phyloP scores from a whole-genome alignment of 768 basidiomycete species.

The Clavaria fumosa region DNA sequence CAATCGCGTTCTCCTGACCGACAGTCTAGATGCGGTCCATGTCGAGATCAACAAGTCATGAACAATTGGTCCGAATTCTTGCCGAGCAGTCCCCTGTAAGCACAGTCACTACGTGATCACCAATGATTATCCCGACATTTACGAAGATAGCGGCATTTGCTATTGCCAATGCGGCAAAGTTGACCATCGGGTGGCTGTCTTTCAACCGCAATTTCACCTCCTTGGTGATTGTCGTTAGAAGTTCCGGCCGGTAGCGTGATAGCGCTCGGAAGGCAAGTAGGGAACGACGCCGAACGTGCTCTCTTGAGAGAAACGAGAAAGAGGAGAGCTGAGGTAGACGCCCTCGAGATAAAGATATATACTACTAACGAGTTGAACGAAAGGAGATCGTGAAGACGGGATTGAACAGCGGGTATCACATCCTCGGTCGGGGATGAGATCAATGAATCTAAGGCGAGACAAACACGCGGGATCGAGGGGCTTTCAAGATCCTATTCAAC shows the following conservation, averaged over 20 bases:
- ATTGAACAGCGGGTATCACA: slow-evolving; percentile 61
- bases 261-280: slow-evolving; percentile 43
- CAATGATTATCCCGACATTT: no score
- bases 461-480: slow-evolving; percentile 35
- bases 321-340: background rate
- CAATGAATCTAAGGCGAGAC: slow-evolving; percentile 57
- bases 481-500: slow-evolving; percentile 57
- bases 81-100: no score
- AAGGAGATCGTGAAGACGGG: slow-evolving; percentile 47
- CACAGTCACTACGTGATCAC: no score
- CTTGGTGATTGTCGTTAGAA: slow-evolving; percentile 27
- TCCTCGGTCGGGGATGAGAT: slow-evolving; percentile 46
- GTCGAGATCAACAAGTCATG: no score
- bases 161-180: slow-evolving; percentile 32
- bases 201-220: slow-evolving; percentile 26
- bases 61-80: no score
- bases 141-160: no score
- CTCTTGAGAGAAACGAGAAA: slow-evolving; percentile 22
- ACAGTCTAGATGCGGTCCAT: no score
- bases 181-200: slow-evolving; percentile 30
- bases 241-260: slow-evolving; percentile 28
- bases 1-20: no score
- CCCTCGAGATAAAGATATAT: slow-evolving; percentile 14
- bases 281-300: slow-evolving; percentile 44
- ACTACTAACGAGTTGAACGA: slow-evolving; percentile 70